A percentile compares a stretch with the other conserved stretches of the same genome.
phyloP scores from a whole-genome alignment of 2,329 filamentous ascomycete species.

The Colletotrichum euphorbiae region DNA sequence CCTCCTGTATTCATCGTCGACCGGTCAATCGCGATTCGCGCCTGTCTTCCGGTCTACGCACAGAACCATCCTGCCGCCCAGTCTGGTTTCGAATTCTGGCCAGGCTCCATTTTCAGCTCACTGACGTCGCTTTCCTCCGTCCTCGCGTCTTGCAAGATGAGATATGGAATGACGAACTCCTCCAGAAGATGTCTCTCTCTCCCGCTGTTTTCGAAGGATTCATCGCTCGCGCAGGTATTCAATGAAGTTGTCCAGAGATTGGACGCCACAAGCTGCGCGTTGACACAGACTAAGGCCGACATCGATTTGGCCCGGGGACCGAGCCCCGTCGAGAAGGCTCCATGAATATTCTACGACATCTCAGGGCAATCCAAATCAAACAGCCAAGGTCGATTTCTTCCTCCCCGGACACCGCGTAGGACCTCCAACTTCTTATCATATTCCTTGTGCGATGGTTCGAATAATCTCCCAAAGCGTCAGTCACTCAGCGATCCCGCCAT shows the following conservation, averaged over 20 bases:
- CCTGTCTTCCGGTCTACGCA: slow-evolving; percentile 30
- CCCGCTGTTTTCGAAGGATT: not conserved
- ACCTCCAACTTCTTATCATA: slow-evolving; percentile 7
- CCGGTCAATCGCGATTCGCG: slow-evolving; percentile 25
- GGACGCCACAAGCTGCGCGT: slow-evolving; percentile 36
- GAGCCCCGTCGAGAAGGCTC: slow-evolving; percentile 27
- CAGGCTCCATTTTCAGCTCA: slow-evolving; percentile 8
- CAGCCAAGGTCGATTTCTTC: slow-evolving; percentile 8
- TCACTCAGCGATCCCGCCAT: slow-evolving; percentile 22
- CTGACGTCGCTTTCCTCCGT: not conserved
- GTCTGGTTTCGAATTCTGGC: slow-evolving; percentile 33
- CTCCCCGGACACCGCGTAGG: slow-evolving; percentile 1
- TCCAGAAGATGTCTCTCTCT: slow-evolving; percentile 24
- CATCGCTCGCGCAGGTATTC: slow-evolving; percentile 9
- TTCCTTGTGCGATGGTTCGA: slow-evolving; percentile 22
- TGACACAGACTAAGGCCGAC: slow-evolving; percentile 26
- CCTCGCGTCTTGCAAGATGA: not conserved
- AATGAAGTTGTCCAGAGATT: slow-evolving; percentile 9
- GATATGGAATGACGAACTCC: slow-evolving; percentile 8
- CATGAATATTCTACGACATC: slow-evolving; percentile 16
- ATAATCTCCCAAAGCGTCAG: slow-evolving; percentile 21
- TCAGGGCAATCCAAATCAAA: slow-evolving; percentile 24
- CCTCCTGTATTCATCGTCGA: not conserved
- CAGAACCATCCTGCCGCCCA: slow-evolving; percentile 20
- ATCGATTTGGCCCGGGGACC: slow-evolving; percentile 5